Percentiles rank a stretch among this genome's conserved stretches.
These are phyloP conservation scores for Xylaria flabelliformis DNA, from an alignment of 495 filamentous ascomycete species.

Conservation along the genomic window DNA sequence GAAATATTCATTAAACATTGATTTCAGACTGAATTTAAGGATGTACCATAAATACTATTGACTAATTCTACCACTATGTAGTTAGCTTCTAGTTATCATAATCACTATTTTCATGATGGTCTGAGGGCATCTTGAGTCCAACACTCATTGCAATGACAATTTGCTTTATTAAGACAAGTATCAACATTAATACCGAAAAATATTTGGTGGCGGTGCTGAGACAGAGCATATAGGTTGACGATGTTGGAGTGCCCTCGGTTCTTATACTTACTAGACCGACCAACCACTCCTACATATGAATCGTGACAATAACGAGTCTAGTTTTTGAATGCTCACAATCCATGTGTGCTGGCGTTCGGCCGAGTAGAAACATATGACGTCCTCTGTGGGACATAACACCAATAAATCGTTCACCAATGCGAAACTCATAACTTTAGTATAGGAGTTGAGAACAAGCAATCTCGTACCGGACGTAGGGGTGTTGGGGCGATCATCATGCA, in stretches of 20 bases:
- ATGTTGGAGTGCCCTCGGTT: background rate
- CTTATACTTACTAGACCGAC: background rate
- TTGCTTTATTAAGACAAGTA: background rate
- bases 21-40: background rate
- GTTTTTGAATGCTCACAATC: background rate
- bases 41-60: background rate
- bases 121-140: background rate
- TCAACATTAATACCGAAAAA: background rate
- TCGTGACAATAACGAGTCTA: background rate
- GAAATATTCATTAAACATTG: background rate
- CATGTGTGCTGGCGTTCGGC: background rate
- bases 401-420: background rate
- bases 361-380: conserved; percentile 12
- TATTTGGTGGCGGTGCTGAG: background rate
- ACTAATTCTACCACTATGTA: background rate
- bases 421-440: background rate
- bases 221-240: background rate
- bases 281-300: background rate
- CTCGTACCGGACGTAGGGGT: background rate
- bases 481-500: conserved; percentile 10
- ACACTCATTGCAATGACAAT: background rate
- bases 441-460: background rate
- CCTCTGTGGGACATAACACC: background rate
- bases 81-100: background rate
- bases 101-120: background rate